These are phyloP conservation scores for Ceriops zippeliana DNA, from an alignment of 345 rosid genomes.

Conservation along the genomic window DNA sequence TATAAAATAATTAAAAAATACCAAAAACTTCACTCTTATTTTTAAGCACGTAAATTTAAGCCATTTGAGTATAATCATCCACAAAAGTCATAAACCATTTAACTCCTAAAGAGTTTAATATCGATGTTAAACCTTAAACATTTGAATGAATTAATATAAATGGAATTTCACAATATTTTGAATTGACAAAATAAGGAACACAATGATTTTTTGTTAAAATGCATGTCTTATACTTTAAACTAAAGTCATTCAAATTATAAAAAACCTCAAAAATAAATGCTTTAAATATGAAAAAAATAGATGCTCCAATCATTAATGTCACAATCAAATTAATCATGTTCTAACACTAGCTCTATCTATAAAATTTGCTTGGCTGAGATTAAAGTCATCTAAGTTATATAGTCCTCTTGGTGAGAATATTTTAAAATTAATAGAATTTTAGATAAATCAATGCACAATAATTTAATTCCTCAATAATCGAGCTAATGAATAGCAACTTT, in stretches of 20 bases:
- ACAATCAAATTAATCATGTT: not conserved
- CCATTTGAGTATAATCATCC: too few relatives aligned
- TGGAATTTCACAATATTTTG: not conserved
- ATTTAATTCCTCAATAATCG: too few relatives aligned
- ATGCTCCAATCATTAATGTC: rapidly evolving
- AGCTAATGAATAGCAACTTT: too few relatives aligned
- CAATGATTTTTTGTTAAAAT: not conserved
- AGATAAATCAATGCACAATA: too few relatives aligned
- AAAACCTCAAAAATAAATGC: not conserved
- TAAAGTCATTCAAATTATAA: not conserved
- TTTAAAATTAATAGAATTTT: not conserved
- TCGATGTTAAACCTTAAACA: too few relatives aligned
- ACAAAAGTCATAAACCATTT: too few relatives aligned
- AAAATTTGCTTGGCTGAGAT: not conserved
- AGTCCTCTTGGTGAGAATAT: not conserved
- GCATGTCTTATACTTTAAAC: not conserved
- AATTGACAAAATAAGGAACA: not conserved
- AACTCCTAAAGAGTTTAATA: too few relatives aligned
- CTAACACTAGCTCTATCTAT: not conserved
- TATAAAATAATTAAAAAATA: too few relatives aligned
- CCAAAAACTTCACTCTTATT: too few relatives aligned
- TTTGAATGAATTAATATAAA: not conserved
- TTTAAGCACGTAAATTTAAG: too few relatives aligned
- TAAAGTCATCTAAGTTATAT: not conserved
- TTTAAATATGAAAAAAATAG: too few relatives aligned